Percentiles rank a stretch among this genome's conserved stretches.
Conservation (phyloP, 495 filamentous ascomycete species). For the Massariosphaeria phaeospora region DNA sequence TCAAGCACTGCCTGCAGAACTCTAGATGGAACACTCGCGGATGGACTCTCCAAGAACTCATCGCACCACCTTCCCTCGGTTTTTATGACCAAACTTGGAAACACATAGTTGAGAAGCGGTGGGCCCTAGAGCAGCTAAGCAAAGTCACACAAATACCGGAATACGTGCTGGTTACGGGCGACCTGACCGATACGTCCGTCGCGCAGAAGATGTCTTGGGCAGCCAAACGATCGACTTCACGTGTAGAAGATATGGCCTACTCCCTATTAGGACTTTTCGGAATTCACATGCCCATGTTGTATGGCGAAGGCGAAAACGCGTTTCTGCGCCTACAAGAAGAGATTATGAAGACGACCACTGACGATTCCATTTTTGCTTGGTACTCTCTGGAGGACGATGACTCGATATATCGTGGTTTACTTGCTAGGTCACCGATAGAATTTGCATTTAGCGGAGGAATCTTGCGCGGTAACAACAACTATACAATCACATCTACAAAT, state of each 20-base stretch:
- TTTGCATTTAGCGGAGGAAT: constrained; percentile 2
- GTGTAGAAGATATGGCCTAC: constrained; percentile 20
- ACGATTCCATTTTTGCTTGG: constrained; percentile 26
- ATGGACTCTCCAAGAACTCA: constrained; percentile 25
- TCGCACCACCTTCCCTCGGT: constrained; percentile 3
- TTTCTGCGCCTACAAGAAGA: constrained; percentile 22
- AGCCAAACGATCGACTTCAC: constrained; percentile 11
- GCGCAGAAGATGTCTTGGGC: constrained; percentile 24
- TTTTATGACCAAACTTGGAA: constrained; percentile 8
- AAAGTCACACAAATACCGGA: neutral
- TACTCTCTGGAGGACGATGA: neutral
- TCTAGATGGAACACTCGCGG: constrained; percentile 18
- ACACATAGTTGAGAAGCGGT: neutral
- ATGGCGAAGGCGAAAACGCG: constrained; percentile 22
- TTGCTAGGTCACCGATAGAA: constrained; percentile 12
- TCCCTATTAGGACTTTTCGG: constrained; percentile 17
- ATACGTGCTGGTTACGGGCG: neutral
- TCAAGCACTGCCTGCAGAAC: neutral
- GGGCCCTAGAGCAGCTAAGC: neutral
- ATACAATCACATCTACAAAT: neutral
- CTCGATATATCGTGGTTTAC: constrained; percentile 6
- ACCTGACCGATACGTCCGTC: neutral
- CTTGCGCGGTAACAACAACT: neutral
- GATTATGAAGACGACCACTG: constrained; percentile 10
- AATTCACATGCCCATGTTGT: constrained; percentile 20